phyloP scores from a whole-genome alignment of 805 yeast genomes.

The Henningerozyma blattae region DNA sequence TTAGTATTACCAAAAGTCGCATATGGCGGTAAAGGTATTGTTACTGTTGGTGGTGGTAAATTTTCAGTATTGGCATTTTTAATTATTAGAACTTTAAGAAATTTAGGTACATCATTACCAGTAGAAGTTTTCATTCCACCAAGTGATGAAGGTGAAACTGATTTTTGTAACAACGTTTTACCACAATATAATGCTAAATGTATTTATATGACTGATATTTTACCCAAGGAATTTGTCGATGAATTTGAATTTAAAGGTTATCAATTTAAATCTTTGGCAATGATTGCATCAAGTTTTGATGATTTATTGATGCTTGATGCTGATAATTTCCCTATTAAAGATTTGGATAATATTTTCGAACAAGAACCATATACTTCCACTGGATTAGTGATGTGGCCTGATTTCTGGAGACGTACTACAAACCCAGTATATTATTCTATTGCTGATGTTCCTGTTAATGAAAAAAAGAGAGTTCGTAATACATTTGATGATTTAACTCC shows the following conservation, averaged over 20 bases:
- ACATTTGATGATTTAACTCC: constrained; percentile 27
- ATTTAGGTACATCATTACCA: constrained; percentile 47
- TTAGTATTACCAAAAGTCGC: constrained; percentile 11
- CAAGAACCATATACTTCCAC: constrained; percentile 43
- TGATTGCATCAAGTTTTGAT: constrained; percentile 64
- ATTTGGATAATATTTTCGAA: constrained; percentile 49
- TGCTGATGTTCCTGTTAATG: constrained; percentile 44
- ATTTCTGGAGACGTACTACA: constrained; percentile 79
- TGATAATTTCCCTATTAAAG: constrained; percentile 60
- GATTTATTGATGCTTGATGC: constrained; percentile 64
- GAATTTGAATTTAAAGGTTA: constrained; percentile 39
- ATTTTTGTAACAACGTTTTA: constrained; percentile 47
- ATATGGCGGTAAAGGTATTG: constrained; percentile 34
- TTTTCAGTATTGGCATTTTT: constrained; percentile 61
- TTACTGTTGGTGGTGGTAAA: constrained; percentile 70
- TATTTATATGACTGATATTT: constrained; percentile 47
- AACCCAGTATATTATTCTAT: constrained; percentile 63
- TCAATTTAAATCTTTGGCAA: constrained; percentile 59
- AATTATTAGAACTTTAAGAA: constrained; percentile 51
- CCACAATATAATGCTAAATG: constrained; percentile 56
- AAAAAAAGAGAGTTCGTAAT: constrained; percentile 28
- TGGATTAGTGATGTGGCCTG: constrained; percentile 67
- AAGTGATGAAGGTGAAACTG: constrained; percentile 42
- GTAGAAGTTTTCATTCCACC: constrained; percentile 69
- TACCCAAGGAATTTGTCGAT: constrained; percentile 34